A percentile compares a stretch with the other conserved stretches of the same genome.
These are phyloP conservation scores for Penicillium nordicum DNA, from an alignment of 2,329 filamentous ascomycete species.

Conservation along the genomic window DNA sequence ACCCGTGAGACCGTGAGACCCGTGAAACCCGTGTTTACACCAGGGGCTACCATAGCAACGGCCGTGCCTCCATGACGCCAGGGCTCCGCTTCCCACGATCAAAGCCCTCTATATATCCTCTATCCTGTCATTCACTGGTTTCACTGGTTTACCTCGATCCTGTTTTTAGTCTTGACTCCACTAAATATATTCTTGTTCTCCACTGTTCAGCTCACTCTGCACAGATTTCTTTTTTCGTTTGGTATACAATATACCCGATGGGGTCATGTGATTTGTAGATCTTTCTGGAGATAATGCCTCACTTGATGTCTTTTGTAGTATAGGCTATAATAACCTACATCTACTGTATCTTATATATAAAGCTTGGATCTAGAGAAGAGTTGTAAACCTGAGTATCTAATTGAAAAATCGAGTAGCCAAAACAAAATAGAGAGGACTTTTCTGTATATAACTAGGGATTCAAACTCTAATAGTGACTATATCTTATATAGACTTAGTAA, in stretches of 20 bases:
- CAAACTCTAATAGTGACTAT: no score
- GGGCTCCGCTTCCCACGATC: constrained; percentile 16
- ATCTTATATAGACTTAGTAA: no score
- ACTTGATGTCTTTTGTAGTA: background rate
- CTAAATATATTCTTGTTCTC: constrained; percentile 16
- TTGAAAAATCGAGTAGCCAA: background rate
- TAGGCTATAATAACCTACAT: background rate
- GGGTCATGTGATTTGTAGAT: constrained; percentile 5
- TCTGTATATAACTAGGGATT: no score
- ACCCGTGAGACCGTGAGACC: constrained; percentile 14
- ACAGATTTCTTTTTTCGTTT: background rate
- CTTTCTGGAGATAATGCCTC: background rate
- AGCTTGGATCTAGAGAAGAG: background rate
- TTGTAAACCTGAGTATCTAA: background rate
- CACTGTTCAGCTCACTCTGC: constrained; percentile 24
- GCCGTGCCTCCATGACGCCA: constrained; percentile 22
- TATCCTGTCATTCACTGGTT: background rate
- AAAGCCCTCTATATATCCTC: constrained; percentile 10
- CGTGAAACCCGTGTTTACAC: constrained; percentile 34
- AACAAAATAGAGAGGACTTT: background rate
- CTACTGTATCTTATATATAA: background rate
- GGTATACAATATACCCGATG: background rate
- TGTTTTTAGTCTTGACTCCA: constrained; percentile 12
- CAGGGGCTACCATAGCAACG: constrained; percentile 38
- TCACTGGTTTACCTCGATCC: constrained; percentile 12